These are phyloP conservation scores for Alnus glutinosa DNA, from an alignment of 306 rosid genomes.

Conservation along the genomic window DNA sequence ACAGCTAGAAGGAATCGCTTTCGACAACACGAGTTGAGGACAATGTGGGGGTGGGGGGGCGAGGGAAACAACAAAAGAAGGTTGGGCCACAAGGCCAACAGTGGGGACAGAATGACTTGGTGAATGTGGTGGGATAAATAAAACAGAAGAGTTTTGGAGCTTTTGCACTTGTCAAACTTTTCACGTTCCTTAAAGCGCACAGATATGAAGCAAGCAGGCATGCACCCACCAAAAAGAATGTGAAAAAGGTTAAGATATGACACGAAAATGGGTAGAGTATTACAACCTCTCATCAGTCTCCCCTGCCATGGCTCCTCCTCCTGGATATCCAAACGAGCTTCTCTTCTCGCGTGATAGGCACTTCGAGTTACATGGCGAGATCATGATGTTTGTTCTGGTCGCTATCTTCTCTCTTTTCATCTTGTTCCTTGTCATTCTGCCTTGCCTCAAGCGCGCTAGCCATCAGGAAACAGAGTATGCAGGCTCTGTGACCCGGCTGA, in stretches of 20 bases:
- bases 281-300: not conserved
- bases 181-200: not conserved
- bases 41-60: not conserved
- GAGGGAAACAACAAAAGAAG: not conserved
- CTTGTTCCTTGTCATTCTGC: constrained; percentile 25
- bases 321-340: constrained; percentile 27
- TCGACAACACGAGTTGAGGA: not conserved
- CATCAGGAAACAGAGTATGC: constrained; percentile 16
- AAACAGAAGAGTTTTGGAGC: not conserved
- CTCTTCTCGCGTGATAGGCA: constrained; percentile 38
- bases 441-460: constrained; percentile 27
- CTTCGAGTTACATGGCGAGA: constrained; percentile 53
- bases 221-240: not conserved
- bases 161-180: not conserved
- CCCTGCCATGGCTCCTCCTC: not conserved
- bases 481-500: constrained; percentile 7
- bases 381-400: constrained; percentile 41
- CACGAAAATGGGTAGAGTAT: not conserved
- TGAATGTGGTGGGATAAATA: not conserved
- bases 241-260: not conserved
- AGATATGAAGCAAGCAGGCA: not conserved
- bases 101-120: not conserved
- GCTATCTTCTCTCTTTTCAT: constrained; percentile 42
- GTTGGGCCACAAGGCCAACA: not conserved
- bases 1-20: not conserved